phyloP scores from a whole-genome alignment of 768 basidiomycete species.

The Pleurotus platypus region DNA sequence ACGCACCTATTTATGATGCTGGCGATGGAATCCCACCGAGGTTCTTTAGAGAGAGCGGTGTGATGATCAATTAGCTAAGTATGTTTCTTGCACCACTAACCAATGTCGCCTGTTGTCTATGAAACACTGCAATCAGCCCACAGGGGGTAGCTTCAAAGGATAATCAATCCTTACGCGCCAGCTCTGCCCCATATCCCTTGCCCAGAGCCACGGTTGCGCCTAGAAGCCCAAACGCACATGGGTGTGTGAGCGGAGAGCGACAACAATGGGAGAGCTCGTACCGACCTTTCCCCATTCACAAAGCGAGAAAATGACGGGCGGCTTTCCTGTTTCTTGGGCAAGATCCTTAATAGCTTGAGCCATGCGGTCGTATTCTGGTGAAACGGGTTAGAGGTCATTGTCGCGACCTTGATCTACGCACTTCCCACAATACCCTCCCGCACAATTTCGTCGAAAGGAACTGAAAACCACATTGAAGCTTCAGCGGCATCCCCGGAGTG shows the following conservation, averaged over 20 bases:
- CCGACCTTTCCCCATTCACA: slow-evolving; percentile 69
- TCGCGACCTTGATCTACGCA: slow-evolving; percentile 21
- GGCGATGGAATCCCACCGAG: slow-evolving; percentile 52
- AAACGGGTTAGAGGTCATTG: neutral
- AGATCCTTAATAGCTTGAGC: slow-evolving; percentile 51
- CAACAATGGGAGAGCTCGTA: neutral
- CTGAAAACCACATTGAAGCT: slow-evolving; percentile 22
- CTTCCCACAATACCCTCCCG: slow-evolving; percentile 54
- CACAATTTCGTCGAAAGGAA: slow-evolving; percentile 55
- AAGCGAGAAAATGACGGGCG: slow-evolving; percentile 55
- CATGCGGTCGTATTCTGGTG: slow-evolving; percentile 59
- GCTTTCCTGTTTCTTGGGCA: slow-evolving; percentile 42
- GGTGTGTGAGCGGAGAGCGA: neutral
- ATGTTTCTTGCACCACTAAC: neutral
- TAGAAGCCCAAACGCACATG: slow-evolving; percentile 15
- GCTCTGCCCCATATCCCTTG: slow-evolving; percentile 47
- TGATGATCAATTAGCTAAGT: neutral
- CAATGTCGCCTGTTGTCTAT: slow-evolving; percentile 39
- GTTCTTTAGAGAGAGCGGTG: slow-evolving; percentile 1
- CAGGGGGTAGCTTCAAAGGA: neutral
- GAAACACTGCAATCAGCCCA: slow-evolving; percentile 3
- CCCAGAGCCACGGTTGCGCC: slow-evolving; percentile 54
- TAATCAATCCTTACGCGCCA: slow-evolving; percentile 50
- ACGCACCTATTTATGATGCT: slow-evolving; percentile 57
- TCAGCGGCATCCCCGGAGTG: neutral